These are phyloP conservation scores for Tricholoma matsutake DNA, from an alignment of 768 basidiomycete genomes.

Conservation along the genomic window DNA sequence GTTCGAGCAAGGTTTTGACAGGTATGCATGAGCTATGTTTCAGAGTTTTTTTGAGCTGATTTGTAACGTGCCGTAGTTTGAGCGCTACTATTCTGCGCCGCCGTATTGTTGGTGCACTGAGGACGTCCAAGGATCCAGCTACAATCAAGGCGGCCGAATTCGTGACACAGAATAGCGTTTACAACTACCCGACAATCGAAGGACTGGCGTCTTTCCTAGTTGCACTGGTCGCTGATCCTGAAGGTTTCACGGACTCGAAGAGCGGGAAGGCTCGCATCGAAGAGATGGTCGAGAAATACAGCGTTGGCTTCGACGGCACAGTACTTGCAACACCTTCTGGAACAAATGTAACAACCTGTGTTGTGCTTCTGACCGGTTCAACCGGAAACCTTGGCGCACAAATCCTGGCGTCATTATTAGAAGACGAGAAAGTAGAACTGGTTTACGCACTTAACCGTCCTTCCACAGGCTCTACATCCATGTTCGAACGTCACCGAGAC, in stretches of 20 bases:
- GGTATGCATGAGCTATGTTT: conserved; percentile 5
- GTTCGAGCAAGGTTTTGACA: conserved; percentile 30
- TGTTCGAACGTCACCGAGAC: conserved; percentile 14
- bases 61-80: neutral
- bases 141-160: conserved; percentile 19
- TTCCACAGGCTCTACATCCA: conserved; percentile 5
- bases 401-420: conserved; percentile 13
- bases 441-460: conserved; percentile 20
- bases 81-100: conserved; percentile 26
- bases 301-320: conserved; percentile 8
- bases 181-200: conserved; percentile 26
- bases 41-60: neutral
- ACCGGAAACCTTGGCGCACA: conserved; percentile 20
- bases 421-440: conserved; percentile 8
- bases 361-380: too few relatives aligned
- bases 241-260: neutral
- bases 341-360: neutral
- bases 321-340: neutral
- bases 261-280: conserved; percentile 13
- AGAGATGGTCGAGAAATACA: conserved; percentile 40
- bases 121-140: conserved; percentile 12
- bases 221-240: conserved; percentile 7
- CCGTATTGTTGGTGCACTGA: conserved; percentile 35
- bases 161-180: conserved; percentile 28
- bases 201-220: conserved; percentile 20